phyloP scores from a whole-genome alignment of 2,329 filamentous ascomycete genomes.

The Pseudogymnoascus sp. region DNA sequence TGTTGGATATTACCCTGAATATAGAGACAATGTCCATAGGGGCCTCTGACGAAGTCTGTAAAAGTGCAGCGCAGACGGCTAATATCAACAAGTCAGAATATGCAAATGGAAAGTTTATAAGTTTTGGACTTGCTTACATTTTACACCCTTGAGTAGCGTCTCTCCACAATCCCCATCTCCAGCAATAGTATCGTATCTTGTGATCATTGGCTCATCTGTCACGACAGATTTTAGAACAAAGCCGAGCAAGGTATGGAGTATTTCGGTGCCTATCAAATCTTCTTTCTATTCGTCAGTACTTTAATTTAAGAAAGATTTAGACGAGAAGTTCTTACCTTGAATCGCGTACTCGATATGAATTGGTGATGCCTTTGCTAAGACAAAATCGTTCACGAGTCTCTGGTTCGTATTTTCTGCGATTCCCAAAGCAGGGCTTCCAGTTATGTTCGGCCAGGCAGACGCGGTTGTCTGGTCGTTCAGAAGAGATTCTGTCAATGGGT shows the following conservation, averaged over 20 bases:
- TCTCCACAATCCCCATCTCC: slow-evolving; percentile 31
- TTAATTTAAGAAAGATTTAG: not conserved
- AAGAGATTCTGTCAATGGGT: slow-evolving; percentile 31
- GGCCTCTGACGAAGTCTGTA: not conserved
- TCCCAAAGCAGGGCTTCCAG: not conserved
- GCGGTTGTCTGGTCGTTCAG: slow-evolving; percentile 46
- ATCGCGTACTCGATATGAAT: not conserved
- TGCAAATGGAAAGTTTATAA: not conserved
- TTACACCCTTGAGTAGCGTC: slow-evolving; percentile 13
- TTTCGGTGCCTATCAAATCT: not conserved
- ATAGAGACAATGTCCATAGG: not conserved
- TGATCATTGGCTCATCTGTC: slow-evolving; percentile 25
- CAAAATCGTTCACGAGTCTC: not conserved
- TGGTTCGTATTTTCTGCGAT: not conserved
- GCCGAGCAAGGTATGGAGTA: not conserved
- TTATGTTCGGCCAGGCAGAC: slow-evolving; percentile 41
- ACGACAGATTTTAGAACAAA: not conserved
- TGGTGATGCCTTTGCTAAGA: not conserved
- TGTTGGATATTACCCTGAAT: not conserved
- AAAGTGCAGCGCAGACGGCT: not conserved
- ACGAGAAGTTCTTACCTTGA: not conserved
- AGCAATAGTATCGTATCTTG: slow-evolving; percentile 31
- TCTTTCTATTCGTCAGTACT: not conserved
- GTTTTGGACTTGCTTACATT: not conserved
- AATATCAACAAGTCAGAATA: not conserved